Evolutionary conservation across 208 protist species (phyloP).

Genomic region (Wallacemonas sp.): DNA sequence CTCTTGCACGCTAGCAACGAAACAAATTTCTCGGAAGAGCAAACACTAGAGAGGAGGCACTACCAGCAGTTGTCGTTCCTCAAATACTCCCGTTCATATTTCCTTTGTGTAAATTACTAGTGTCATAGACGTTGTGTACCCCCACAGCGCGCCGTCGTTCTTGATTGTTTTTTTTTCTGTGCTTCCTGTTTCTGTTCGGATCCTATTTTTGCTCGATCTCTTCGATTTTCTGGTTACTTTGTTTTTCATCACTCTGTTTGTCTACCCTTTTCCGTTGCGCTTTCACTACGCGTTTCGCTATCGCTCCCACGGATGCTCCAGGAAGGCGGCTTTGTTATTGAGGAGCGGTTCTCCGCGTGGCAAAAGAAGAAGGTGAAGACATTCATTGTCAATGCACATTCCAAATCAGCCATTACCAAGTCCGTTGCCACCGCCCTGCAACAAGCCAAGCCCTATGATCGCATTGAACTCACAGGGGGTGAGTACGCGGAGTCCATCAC

Average conservation of each 20-base stretch:
- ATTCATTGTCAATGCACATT: constrained; percentile 76
- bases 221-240: constrained; percentile 6
- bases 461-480: constrained; percentile 81
- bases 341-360: constrained; percentile 81
- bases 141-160: too few relatives aligned
- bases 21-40: too few relatives aligned
- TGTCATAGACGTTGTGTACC: too few relatives aligned
- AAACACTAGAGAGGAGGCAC: too few relatives aligned
- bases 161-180: constrained; percentile 5
- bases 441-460: constrained; percentile 82
- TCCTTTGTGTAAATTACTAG: too few relatives aligned
- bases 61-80: too few relatives aligned
- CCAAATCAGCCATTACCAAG: constrained; percentile 46
- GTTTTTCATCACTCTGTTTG: constrained; percentile 11
- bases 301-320: constrained; percentile 26
- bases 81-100: too few relatives aligned
- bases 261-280: constrained; percentile 11
- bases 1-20: too few relatives aligned
- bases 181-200: not conserved
- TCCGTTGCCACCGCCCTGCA: constrained; percentile 64
- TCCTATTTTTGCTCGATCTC: constrained; percentile 11
- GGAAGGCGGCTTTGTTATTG: constrained; percentile 49
- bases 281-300: not conserved
- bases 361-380: constrained; percentile 88
- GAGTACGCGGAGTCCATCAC: constrained; percentile 79